These are phyloP conservation scores for Alternaria novae-zelandiae DNA, from an alignment of 2,329 filamentous ascomycete genomes.

Conservation along the genomic window DNA sequence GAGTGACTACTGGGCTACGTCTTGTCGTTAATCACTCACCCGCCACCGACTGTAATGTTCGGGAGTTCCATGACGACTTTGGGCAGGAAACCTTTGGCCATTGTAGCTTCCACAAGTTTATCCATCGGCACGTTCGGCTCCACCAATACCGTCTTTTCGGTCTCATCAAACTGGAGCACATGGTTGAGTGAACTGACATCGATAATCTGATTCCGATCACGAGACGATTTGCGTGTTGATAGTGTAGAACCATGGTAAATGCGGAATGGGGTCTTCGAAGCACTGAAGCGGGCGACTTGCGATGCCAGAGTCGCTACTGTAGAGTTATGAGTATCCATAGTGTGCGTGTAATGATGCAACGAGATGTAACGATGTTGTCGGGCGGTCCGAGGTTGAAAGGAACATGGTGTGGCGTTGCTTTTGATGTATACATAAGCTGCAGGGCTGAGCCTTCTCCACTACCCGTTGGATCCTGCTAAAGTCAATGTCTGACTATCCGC, in stretches of 20 bases:
- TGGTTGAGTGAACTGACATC: conserved; percentile 58
- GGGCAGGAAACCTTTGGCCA: conserved; percentile 63
- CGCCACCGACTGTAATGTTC: conserved; percentile 71
- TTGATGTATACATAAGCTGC: conserved; percentile 26
- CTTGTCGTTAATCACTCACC: conserved; percentile 33
- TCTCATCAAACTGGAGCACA: conserved; percentile 53
- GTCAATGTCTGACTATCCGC: conserved; percentile 4
- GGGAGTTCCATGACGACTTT: conserved; percentile 75
- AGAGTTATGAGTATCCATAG: conserved; percentile 38
- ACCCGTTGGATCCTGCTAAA: conserved; percentile 21
- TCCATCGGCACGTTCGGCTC: conserved; percentile 77
- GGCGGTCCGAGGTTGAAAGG: conserved; percentile 1
- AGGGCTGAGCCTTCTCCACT: conserved; percentile 33
- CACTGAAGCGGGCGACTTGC: conserved; percentile 52
- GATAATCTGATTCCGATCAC: conserved; percentile 52
- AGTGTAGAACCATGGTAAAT: conserved; percentile 65
- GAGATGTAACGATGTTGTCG: neutral
- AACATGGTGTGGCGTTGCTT: conserved; percentile 7
- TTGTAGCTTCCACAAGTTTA: conserved; percentile 63
- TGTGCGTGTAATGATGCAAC: neutral
- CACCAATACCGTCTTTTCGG: conserved; percentile 58
- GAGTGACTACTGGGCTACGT: neutral
- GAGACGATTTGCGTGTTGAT: conserved; percentile 55
- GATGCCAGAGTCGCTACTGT: conserved; percentile 35
- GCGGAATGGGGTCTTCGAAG: conserved; percentile 58